Base-by-base conservation (phyloP, 805 yeast genomes). In the Pichia sporocuriosa region DNA sequence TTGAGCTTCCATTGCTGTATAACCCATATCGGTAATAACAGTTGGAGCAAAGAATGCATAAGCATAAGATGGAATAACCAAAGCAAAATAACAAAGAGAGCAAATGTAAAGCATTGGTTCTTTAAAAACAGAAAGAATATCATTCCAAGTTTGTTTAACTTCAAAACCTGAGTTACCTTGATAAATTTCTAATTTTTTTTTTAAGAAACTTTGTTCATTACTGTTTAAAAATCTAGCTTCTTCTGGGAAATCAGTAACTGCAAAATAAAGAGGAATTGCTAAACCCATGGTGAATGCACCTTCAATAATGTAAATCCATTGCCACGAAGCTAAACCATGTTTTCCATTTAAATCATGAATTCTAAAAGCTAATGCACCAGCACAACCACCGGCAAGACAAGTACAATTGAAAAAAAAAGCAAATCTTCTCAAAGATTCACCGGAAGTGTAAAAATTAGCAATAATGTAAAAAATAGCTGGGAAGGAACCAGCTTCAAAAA, bases 321-420 rank as follows among this genome's bases (percentile, higher is more conserved):
- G 59, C 75, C 75, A 70, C 3, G 70, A 63, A 11, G 59, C 49
- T 19, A 63, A 42, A 9, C 75, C 75, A 37, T 54, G 59, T 8
- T 46, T 58, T 32, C 72, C 72, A 49, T 76, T 69, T 51, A 82
- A 66, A 29, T 75, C 77, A 51, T 75, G 61, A 49, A 80, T 75
- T 46, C 75, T 76, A 52, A 73, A 77, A 8, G 89, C 87, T 51
- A 82, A 70, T 26, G 84, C 76, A 45, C 88, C 88, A 12, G 82
- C 81, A 51, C 84, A 81, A 22, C 84, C 88, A 57, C 90, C 89
- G 1, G 89, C 85, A 40, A 83, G 67, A 49, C 82, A 75, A 4
- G 88, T 80, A 40, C 82, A 77, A 26, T 81, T 68, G 63, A 83
- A 81, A 59, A 83, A 83, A 41, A 78, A 72, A 26, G 81, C 68